Conservation (phyloP, 2,329 filamentous ascomycete genomes). For the Saccharata proteae region DNA sequence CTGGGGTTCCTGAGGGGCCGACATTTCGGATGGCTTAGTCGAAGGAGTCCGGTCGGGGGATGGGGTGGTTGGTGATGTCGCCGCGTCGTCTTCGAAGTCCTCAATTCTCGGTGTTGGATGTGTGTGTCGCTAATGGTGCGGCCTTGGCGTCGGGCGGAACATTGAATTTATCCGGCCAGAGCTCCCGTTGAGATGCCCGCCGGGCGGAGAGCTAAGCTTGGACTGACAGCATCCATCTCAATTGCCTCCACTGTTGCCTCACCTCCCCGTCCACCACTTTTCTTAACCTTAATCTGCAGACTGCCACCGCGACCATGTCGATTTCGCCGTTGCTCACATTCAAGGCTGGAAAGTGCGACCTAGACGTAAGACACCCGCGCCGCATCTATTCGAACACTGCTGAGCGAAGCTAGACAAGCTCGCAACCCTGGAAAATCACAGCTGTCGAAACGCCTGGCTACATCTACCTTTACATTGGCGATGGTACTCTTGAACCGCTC, state of each 20-base stretch:
- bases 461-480: constrained; percentile 84
- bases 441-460: constrained; percentile 66
- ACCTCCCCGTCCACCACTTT: neutral
- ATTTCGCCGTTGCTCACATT: constrained; percentile 82
- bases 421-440: constrained; percentile 58
- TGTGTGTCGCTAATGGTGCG: constrained; percentile 7
- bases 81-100: constrained; percentile 10
- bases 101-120: constrained; percentile 4
- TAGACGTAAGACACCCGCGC: constrained; percentile 51
- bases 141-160: constrained; percentile 2
- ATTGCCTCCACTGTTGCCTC: too few species aligned
- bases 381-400: neutral
- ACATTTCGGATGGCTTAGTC: constrained; percentile 54
- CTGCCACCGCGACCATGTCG: constrained; percentile 51
- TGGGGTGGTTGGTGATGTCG: constrained; percentile 9
- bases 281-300: constrained; percentile 8
- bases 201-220: neutral
- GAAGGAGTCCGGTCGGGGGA: constrained; percentile 8
- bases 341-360: constrained; percentile 82
- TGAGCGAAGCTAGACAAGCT: constrained; percentile 28
- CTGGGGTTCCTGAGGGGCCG: constrained; percentile 39
- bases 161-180: constrained; percentile 8
- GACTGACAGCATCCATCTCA: too few species aligned
- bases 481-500: constrained; percentile 51
- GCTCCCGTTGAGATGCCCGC: constrained; percentile 5